A percentile compares a stretch with the other conserved stretches of the same genome.
Evolutionary conservation across 2,329 filamentous ascomycete species (phyloP).

Genomic region (Microsporum ferrugineum): DNA sequence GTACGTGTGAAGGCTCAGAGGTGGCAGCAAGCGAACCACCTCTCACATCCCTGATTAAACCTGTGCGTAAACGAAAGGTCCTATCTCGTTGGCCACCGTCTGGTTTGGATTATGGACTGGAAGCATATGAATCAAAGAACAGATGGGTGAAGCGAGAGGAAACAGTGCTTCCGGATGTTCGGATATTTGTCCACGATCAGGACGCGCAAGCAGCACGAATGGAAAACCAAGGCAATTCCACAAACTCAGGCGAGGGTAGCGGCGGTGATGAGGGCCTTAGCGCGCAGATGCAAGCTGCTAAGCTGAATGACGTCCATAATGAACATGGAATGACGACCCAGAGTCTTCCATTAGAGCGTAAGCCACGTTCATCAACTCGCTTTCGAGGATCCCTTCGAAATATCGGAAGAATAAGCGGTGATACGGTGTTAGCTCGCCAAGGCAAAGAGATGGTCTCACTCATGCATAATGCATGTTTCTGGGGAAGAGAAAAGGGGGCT

Average conservation of each 20-base stretch:
- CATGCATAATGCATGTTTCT: conserved; percentile 36
- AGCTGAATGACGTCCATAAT: neutral
- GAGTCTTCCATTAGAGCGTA: neutral
- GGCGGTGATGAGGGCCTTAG: neutral
- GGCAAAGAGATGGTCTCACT: conserved; percentile 32
- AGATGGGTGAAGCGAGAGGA: neutral
- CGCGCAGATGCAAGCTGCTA: neutral
- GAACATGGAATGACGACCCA: neutral
- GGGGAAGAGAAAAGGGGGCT: conserved; percentile 30
- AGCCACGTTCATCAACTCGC: neutral
- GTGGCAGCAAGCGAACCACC: neutral
- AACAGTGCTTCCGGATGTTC: neutral
- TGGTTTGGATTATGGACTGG: conserved; percentile 25
- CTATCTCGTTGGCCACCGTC: conserved; percentile 32
- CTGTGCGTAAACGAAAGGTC: conserved; percentile 25
- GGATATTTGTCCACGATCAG: neutral
- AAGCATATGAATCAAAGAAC: neutral
- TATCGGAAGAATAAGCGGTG: conserved; percentile 7
- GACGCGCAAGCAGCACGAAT: neutral
- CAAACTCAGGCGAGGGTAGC: neutral
- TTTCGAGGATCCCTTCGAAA: conserved; percentile 7
- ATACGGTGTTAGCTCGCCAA: conserved; percentile 27
- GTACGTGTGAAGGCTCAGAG: conserved; percentile 3
- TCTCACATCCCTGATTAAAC: conserved; percentile 5
- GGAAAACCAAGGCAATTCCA: neutral